These are phyloP conservation scores for Trichosporon sp. DNA, from an alignment of 1,284 basidiomycete species.

Conservation along the genomic window DNA sequence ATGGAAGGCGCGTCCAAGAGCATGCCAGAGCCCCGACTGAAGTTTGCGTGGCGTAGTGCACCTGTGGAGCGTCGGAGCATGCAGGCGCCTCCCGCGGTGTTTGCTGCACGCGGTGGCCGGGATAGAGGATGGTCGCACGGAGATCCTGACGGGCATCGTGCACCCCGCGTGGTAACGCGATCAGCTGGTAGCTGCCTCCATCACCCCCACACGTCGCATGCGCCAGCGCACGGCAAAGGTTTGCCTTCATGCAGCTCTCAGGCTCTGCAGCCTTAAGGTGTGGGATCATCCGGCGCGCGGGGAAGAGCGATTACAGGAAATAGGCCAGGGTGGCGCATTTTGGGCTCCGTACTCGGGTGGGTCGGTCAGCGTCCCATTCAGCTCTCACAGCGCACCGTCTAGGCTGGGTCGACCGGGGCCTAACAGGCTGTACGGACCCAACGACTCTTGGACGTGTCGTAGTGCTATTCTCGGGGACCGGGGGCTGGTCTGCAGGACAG, in stretches of 20 bases:
- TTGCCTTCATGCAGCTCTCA: not conserved
- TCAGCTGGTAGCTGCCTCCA: not conserved
- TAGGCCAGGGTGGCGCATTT: not conserved
- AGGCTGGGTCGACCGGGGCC: not conserved
- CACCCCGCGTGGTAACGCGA: not conserved
- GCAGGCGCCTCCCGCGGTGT: not conserved
- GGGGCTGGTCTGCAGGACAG: not conserved
- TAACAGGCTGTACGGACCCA: not conserved
- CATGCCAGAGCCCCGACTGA: too few relatives aligned
- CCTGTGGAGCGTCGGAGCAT: not conserved
- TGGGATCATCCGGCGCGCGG: not conserved
- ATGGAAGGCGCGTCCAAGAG: not conserved
- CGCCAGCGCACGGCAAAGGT: not conserved
- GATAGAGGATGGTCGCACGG: not conserved
- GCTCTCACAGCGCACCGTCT: not conserved
- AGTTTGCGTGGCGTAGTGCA: too few relatives aligned
- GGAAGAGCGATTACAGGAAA: not conserved
- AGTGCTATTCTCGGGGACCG: not conserved
- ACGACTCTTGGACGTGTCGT: not conserved
- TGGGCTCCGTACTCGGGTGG: not conserved
- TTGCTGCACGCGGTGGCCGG: not conserved
- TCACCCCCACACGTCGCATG: not conserved
- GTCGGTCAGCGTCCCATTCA: not conserved
- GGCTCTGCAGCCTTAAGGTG: not conserved
- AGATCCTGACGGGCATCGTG: not conserved